phyloP scores from a whole-genome alignment of 768 basidiomycete genomes.

The Amanita pallidorosea region DNA sequence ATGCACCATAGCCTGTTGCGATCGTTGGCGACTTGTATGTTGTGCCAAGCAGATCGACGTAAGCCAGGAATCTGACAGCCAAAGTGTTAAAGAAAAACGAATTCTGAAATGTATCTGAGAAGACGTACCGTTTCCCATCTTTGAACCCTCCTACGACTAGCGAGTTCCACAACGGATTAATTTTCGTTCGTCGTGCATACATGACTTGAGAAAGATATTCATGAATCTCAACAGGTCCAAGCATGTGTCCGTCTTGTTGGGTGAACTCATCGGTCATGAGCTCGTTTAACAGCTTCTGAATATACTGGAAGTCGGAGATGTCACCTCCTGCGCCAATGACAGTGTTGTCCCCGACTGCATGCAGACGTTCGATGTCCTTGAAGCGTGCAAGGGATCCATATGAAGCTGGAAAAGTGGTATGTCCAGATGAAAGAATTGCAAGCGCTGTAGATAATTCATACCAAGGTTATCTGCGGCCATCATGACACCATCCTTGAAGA shows the following conservation, averaged over 20 bases:
- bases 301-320: conserved; percentile 95
- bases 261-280: conserved; percentile 73
- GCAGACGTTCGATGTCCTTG: conserved; percentile 87
- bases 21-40: conserved; percentile 90
- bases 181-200: conserved; percentile 80
- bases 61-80: conserved; percentile 72
- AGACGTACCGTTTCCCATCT: conserved; percentile 61
- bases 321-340: conserved; percentile 91
- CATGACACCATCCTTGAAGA: conserved; percentile 96
- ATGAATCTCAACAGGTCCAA: conserved; percentile 86
- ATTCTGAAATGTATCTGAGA: neutral
- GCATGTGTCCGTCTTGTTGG: conserved; percentile 70
- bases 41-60: conserved; percentile 92
- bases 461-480: conserved; percentile 97
- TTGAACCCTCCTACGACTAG: conserved; percentile 88
- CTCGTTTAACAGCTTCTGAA: conserved; percentile 72
- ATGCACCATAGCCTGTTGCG: conserved; percentile 89
- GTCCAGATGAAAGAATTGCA: neutral
- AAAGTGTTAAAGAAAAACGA: neutral
- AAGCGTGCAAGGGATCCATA: conserved; percentile 97
- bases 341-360: conserved; percentile 74
- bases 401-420: conserved; percentile 44
- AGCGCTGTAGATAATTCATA: conserved; percentile 21
- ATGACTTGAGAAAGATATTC: conserved; percentile 85
- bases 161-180: conserved; percentile 94